A percentile compares a stretch with the other conserved stretches of the same genome.
These are phyloP conservation scores for Hibiscus syriacus DNA, from an alignment of 345 rosid species.

Conservation along the genomic window DNA sequence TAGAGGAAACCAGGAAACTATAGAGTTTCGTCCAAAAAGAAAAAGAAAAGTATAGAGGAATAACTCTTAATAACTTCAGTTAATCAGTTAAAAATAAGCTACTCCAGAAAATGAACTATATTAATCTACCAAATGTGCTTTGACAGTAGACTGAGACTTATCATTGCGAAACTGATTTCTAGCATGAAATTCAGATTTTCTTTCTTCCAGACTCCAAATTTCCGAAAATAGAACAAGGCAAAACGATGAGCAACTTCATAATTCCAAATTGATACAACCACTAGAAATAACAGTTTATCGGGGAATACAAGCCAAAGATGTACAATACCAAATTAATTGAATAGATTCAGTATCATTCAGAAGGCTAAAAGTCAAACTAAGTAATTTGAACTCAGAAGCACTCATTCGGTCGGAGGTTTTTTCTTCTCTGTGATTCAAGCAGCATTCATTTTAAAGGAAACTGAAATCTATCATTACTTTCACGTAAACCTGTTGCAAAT, in stretches of 20 bases:
- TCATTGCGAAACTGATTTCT: neutral
- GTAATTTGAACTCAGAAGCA: too few species aligned
- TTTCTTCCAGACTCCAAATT: too few species aligned
- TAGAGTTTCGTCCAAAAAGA: too few species aligned
- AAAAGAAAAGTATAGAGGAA: too few species aligned
- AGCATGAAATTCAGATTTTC: too few species aligned
- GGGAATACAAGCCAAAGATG: too few species aligned
- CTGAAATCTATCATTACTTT: neutral
- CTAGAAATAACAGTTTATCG: too few species aligned
- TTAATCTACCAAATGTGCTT: neutral
- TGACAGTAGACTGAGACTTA: neutral
- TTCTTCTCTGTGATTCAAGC: neutral
- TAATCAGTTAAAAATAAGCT: neutral
- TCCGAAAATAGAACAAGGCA: neutral
- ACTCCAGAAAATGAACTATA: neutral
- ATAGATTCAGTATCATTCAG: too few species aligned
- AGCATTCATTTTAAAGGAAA: neutral
- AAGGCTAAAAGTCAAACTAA: too few species aligned
- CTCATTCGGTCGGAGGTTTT: neutral
- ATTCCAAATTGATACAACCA: too few species aligned
- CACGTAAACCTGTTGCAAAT: neutral
- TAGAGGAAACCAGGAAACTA: conserved; percentile 20
- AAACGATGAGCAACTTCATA: neutral
- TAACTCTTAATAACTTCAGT: neutral
- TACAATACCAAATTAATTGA: too few species aligned